Percentiles rank a stretch among this genome's conserved stretches.
Evolutionary conservation across 768 basidiomycete genomes (phyloP).

Genomic region (Xanthoconium stramineum): DNA sequence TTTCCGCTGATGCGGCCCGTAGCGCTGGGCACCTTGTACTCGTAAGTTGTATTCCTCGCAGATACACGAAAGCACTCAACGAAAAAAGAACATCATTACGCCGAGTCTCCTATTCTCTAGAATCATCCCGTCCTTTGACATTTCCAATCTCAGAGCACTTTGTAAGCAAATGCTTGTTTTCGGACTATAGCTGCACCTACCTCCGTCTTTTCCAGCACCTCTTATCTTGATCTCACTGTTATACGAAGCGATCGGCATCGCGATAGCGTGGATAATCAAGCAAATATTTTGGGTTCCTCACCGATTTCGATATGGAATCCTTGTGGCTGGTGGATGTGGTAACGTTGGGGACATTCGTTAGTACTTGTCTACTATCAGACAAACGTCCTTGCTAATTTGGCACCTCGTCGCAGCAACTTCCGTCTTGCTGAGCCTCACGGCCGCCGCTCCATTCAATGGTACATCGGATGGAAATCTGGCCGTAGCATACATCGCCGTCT

Average conservation of each 20-base stretch:
- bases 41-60: conserved; percentile 24
- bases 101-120: conserved; percentile 70
- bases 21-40: conserved; percentile 60
- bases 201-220: conserved; percentile 43
- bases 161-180: conserved; percentile 35
- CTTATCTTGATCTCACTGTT: conserved; percentile 57
- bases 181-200: neutral
- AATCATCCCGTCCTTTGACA: conserved; percentile 62
- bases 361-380: conserved; percentile 17
- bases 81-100: conserved; percentile 48
- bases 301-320: conserved; percentile 66
- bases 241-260: conserved; percentile 55
- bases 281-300: conserved; percentile 76
- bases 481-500: conserved; percentile 63
- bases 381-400: neutral
- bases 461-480: conserved; percentile 55
- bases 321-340: conserved; percentile 66
- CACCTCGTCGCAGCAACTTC: conserved; percentile 49
- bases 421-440: conserved; percentile 61
- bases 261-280: conserved; percentile 52
- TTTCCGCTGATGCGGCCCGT: conserved; percentile 54
- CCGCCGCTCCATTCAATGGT: conserved; percentile 59
- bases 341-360: conserved; percentile 72
- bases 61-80: neutral
- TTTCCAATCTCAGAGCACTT: conserved; percentile 52